These are phyloP conservation scores for Panaeolus papilionaceus DNA, from an alignment of 768 basidiomycete species.

Conservation along the genomic window DNA sequence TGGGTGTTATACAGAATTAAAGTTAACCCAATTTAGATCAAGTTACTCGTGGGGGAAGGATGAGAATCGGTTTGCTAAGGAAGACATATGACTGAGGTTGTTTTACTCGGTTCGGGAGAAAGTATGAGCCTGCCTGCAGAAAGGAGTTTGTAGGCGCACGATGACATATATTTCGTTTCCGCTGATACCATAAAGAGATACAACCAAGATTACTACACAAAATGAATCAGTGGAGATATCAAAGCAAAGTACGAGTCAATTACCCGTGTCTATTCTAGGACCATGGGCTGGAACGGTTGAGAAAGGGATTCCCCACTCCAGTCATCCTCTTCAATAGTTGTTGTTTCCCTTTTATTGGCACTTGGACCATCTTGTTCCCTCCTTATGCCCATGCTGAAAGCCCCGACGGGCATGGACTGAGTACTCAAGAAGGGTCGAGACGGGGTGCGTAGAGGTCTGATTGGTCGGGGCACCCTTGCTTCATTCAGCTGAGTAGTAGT, in stretches of 20 bases:
- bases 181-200: neutral
- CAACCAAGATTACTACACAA: neutral
- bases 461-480: slow-evolving; percentile 31
- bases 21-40: neutral
- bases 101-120: neutral
- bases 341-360: slow-evolving; percentile 19
- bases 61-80: neutral
- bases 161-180: neutral
- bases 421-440: slow-evolving; percentile 39
- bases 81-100: neutral
- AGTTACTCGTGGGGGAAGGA: neutral
- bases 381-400: slow-evolving; percentile 25
- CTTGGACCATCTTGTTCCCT: neutral
- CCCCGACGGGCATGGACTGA: slow-evolving; percentile 43
- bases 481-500: neutral
- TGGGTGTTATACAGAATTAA: neutral
- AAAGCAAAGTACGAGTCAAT: neutral
- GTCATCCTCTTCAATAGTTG: slow-evolving; percentile 44
- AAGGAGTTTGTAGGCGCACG: slow-evolving; percentile 7
- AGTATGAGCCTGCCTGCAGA: neutral
- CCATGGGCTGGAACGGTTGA: slow-evolving; percentile 34
- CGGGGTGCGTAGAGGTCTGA: slow-evolving; percentile 48
- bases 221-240: neutral
- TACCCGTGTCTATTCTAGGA: slow-evolving; percentile 21
- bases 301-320: slow-evolving; percentile 41